Conservation (phyloP, 192 early-diverging fungal species). For the Linnemannia elongata region DNA sequence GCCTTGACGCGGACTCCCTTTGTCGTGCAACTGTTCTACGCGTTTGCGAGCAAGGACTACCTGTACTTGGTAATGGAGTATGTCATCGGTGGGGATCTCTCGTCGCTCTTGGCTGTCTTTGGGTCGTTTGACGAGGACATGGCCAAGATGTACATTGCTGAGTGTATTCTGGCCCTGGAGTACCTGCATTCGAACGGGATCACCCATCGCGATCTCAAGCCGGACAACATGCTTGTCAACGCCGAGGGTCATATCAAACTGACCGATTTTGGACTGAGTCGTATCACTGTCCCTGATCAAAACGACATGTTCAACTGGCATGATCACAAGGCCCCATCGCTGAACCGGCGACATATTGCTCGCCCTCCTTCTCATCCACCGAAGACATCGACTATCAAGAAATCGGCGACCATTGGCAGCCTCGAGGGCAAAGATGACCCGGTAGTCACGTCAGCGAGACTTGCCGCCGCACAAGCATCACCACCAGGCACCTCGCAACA, state of each 20-base stretch:
- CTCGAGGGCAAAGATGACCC: not conserved
- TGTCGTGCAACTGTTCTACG: constrained; percentile 94
- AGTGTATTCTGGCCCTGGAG: constrained; percentile 90
- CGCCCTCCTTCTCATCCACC: not conserved
- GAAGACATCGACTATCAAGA: constrained; percentile 13
- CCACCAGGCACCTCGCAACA: constrained; percentile 10
- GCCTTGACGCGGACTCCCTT: constrained; percentile 84
- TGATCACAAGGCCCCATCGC: constrained; percentile 46
- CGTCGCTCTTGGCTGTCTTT: constrained; percentile 79
- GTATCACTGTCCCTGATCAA: constrained; percentile 76
- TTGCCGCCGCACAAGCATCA: not conserved
- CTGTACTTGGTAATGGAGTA: constrained; percentile 95
- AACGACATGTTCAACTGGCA: constrained; percentile 49
- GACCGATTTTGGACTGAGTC: constrained; percentile 95
- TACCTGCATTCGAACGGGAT: constrained; percentile 94
- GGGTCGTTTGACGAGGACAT: constrained; percentile 85
- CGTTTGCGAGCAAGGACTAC: constrained; percentile 90
- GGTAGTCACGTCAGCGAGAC: not conserved
- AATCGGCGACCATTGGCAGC: not conserved
- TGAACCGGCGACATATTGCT: constrained; percentile 24
- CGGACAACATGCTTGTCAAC: constrained; percentile 89
- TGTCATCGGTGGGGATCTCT: constrained; percentile 89
- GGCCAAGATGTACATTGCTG: constrained; percentile 91
- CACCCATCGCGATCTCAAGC: constrained; percentile 87
- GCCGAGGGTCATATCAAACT: constrained; percentile 93